phyloP scores from a whole-genome alignment of 495 filamentous ascomycete genomes.

The Penicillium waksmanii region DNA sequence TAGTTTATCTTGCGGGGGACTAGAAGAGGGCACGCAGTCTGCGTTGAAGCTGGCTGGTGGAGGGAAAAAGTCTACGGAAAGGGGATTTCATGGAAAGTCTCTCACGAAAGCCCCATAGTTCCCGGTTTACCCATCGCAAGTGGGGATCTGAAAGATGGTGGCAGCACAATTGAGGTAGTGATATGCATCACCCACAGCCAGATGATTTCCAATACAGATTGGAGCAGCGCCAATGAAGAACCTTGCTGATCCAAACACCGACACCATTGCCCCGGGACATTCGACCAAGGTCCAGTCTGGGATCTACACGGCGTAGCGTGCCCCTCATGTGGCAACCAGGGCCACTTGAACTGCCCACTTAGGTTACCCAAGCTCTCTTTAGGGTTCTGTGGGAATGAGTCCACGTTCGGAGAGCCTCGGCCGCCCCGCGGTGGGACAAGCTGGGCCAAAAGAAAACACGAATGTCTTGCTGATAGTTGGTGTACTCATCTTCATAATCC shows the following conservation, averaged over 20 bases:
- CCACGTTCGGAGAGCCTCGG: slow-evolving; percentile 11
- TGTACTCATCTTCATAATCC: not conserved
- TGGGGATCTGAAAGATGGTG: slow-evolving; percentile 3
- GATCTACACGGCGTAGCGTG: slow-evolving; percentile 13
- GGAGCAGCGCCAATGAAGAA: slow-evolving; percentile 3
- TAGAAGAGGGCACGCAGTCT: slow-evolving; percentile 5
- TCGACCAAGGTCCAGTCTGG: slow-evolving; percentile 15
- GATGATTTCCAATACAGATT: not conserved
- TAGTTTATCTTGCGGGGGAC: slow-evolving; percentile 9
- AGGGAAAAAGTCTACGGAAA: not conserved
- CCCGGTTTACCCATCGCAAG: slow-evolving; percentile 8
- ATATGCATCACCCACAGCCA: slow-evolving; percentile 10
- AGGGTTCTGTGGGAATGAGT: not conserved
- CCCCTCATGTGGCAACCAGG: slow-evolving; percentile 10
- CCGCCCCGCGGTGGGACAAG: slow-evolving; percentile 3
- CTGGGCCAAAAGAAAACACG: not conserved
- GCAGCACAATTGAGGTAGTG: slow-evolving; percentile 12
- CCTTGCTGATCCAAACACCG: slow-evolving; percentile 13
- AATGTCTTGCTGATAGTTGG: not conserved
- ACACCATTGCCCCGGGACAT: slow-evolving; percentile 4
- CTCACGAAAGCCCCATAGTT: slow-evolving; percentile 13
- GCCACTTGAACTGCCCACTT: not conserved
- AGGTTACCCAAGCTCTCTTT: not conserved
- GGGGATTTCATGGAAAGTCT: slow-evolving; percentile 4
- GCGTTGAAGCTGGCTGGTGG: not conserved